Evolutionary conservation across 2,329 filamentous ascomycete genomes (phyloP), one percentile per base, ranked within the genome.

Genomic region (Dendrostoma leiphaemia): DNA sequence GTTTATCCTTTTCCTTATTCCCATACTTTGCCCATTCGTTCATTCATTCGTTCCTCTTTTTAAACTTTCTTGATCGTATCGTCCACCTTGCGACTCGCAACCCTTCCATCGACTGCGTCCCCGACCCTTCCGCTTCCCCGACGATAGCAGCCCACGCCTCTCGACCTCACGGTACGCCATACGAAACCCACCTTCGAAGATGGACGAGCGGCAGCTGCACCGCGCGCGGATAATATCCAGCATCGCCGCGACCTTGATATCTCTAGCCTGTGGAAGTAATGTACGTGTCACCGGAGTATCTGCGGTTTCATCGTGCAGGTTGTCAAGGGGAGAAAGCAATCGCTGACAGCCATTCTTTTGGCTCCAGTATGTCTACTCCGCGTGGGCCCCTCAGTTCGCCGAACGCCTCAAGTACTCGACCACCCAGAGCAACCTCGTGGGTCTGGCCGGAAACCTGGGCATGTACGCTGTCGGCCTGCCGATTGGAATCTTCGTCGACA

Each of bases 361-460:
- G 19, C n/a, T 21, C 47, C 67, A 97, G 91, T 97, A 99, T 83
- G 93, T 92, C 67, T 99, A 97, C 73, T 97, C 91, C 52, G 93
- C 93, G 72, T 99, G 94, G 92, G 91, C 90, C 13, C 94, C 94
- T 19, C 92, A 97, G 72, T 97, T 97, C 67, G 91, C 92, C 47
- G 86, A 95, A 65, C 86, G 83, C 63, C 79, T 99, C 63, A 85
- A 88, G 67, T 83, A 97, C 58, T 91, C 91, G 13, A 88, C 94
- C n/a, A 97, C 93, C 3, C 81, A 97, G 70, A 91, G 85, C 71
- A 97, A 99, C 71, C 72, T 97, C 61, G 92, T 99, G 67, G 92
- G 89, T 40, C 79, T 89, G n/a, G 81, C 84, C 44, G 89, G 85
- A n/a, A 93, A 93, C 66, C 74, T 97, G 65, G 93, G 93, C 65